phyloP scores from a whole-genome alignment of 2,329 filamentous ascomycete species.

The Fusarium robinianum region DNA sequence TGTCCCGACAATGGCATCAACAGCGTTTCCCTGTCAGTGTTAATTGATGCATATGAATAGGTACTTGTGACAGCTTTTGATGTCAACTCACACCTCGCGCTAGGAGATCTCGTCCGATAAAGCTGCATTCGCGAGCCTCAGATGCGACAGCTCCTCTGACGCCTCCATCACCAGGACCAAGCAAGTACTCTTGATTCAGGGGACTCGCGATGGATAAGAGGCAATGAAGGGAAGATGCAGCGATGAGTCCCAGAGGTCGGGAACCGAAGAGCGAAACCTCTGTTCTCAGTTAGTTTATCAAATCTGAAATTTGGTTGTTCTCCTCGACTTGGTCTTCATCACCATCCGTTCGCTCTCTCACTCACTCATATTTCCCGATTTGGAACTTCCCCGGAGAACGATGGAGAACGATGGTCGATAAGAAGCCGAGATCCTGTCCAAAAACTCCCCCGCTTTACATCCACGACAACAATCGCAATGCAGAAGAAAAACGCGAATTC shows the following conservation, averaged over 20 bases:
- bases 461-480: no score
- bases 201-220: conserved; percentile 15
- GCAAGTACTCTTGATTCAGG: conserved; percentile 17
- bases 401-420: no score
- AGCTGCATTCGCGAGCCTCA: conserved; percentile 70
- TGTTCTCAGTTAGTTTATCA: no score
- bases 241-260: conserved; percentile 10
- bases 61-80: neutral
- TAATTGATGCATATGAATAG: neutral
- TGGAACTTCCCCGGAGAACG: neutral
- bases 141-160: conserved; percentile 68
- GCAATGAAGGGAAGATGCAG: conserved; percentile 18
- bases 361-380: conserved; percentile 2
- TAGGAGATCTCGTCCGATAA: conserved; percentile 68
- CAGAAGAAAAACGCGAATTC: neutral
- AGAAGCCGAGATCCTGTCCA: neutral
- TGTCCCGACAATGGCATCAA: conserved; percentile 75
- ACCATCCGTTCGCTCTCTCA: conserved; percentile 4
- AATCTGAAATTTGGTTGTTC: no score
- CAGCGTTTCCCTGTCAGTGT: conserved; percentile 66
- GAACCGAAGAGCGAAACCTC: no score
- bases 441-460: neutral
- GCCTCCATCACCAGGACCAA: conserved; percentile 19
- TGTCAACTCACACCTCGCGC: conserved; percentile 51
- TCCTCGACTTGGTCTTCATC: no score